A percentile compares a stretch with the other conserved stretches of the same genome.
phyloP scores from a whole-genome alignment of 805 yeast species.

The Ogataea glucozyma region DNA sequence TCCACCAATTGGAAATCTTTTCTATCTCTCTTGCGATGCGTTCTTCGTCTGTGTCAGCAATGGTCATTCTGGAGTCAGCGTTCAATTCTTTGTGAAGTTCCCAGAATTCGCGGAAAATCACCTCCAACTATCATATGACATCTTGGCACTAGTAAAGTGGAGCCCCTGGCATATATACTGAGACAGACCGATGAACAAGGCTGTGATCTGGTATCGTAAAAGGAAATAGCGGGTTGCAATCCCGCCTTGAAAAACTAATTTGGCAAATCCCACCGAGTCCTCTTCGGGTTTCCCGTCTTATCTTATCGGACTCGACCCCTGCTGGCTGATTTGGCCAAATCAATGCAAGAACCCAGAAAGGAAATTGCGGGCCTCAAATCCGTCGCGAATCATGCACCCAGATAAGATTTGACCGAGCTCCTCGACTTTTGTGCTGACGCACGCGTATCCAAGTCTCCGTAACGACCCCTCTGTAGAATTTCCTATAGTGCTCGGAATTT shows the following conservation, averaged over 20 bases:
- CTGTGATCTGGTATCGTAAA: neutral
- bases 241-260: neutral
- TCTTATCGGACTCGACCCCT: neutral
- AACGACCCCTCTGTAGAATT: neutral
- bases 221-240: constrained; percentile 6
- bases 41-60: constrained; percentile 16
- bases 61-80: constrained; percentile 4
- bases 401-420: constrained; percentile 2
- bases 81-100: neutral
- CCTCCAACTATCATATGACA: no score
- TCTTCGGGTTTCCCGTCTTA: neutral
- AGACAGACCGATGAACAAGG: neutral
- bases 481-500: no score
- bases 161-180: constrained; percentile 1
- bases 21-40: constrained; percentile 18
- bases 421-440: neutral
- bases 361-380: constrained; percentile 3
- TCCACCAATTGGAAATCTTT: constrained; percentile 52
- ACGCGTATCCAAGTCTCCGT: neutral
- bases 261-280: neutral
- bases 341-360: constrained; percentile 1
- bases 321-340: neutral
- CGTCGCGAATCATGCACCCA: neutral
- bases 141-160: no score
- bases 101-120: neutral